phyloP scores from a whole-genome alignment of 805 yeast species.

The Ogataea naganishii region DNA sequence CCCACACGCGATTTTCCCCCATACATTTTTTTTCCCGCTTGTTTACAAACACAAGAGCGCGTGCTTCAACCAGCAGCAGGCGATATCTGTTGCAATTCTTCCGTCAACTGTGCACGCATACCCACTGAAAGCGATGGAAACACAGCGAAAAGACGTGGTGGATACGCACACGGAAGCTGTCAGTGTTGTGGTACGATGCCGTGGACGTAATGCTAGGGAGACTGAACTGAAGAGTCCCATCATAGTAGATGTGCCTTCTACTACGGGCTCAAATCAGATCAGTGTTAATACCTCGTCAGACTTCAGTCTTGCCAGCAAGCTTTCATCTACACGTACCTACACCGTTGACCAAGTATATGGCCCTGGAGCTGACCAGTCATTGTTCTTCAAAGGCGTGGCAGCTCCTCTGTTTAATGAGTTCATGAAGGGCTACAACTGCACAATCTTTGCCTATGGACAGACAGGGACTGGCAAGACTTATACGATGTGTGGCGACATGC shows the following conservation, averaged over 20 bases:
- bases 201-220: conserved; percentile 40
- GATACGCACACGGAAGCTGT: conserved; percentile 22
- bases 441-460: conserved; percentile 52
- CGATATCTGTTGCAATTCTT: too few relatives aligned
- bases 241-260: conserved; percentile 38
- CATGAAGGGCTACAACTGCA: conserved; percentile 42
- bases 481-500: conserved; percentile 46
- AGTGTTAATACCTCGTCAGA: conserved; percentile 18
- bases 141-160: too few relatives aligned
- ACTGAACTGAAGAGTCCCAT: conserved; percentile 34
- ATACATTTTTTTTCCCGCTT: too few relatives aligned
- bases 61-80: too few relatives aligned
- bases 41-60: too few relatives aligned
- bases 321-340: conserved; percentile 27
- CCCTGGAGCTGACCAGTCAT: conserved; percentile 39
- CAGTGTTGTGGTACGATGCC: conserved; percentile 47
- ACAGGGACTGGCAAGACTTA: conserved; percentile 56
- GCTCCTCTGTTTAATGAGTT: conserved; percentile 40
- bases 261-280: conserved; percentile 15
- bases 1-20: too few relatives aligned
- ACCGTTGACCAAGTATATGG: conserved; percentile 51
- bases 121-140: too few relatives aligned
- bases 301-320: conserved; percentile 14
- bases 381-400: conserved; percentile 37
- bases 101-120: too few relatives aligned